Conservation (phyloP, 352 stramenopile species). For the Saprolegnia diclina region DNA sequence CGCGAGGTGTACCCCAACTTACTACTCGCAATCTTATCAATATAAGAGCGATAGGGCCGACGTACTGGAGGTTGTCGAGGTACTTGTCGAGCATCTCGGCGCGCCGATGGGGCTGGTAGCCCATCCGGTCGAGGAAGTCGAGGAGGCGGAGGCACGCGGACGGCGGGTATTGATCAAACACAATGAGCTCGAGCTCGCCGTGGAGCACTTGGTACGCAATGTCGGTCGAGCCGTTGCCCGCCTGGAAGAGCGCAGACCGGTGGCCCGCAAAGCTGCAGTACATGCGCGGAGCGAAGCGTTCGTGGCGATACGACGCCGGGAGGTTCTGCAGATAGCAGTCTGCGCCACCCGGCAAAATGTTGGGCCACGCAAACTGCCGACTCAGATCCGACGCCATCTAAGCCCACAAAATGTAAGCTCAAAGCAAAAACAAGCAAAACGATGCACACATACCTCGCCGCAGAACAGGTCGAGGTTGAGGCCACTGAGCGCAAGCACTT, state of each 20-base stretch:
- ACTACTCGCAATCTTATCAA: constrained; percentile 28
- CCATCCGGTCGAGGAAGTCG: constrained; percentile 49
- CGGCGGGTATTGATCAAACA: constrained; percentile 73
- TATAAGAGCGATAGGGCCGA: neutral
- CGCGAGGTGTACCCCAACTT: constrained; percentile 67
- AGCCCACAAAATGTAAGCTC: too few relatives aligned
- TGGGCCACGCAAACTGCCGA: constrained; percentile 76
- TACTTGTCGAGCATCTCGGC: constrained; percentile 73
- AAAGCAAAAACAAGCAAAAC: neutral
- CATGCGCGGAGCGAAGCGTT: constrained; percentile 58
- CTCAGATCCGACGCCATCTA: constrained; percentile 74
- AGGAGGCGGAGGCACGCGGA: constrained; percentile 55
- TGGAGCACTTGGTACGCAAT: constrained; percentile 44
- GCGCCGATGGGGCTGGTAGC: constrained; percentile 56
- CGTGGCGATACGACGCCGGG: constrained; percentile 52
- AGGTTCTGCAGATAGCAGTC: constrained; percentile 80
- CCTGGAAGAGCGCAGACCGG: constrained; percentile 49
- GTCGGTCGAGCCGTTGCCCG: constrained; percentile 75
- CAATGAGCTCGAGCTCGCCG: constrained; percentile 74
- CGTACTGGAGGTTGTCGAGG: constrained; percentile 51
- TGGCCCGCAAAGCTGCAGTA: constrained; percentile 76
- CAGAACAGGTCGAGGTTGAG: constrained; percentile 66
- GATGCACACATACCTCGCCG: constrained; percentile 37
- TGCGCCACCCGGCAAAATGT: constrained; percentile 71
- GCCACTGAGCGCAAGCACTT: constrained; percentile 70